These are phyloP conservation scores for Brassica hybrid DNA, from an alignment of 441 rosid genomes.

Conservation along the genomic window DNA sequence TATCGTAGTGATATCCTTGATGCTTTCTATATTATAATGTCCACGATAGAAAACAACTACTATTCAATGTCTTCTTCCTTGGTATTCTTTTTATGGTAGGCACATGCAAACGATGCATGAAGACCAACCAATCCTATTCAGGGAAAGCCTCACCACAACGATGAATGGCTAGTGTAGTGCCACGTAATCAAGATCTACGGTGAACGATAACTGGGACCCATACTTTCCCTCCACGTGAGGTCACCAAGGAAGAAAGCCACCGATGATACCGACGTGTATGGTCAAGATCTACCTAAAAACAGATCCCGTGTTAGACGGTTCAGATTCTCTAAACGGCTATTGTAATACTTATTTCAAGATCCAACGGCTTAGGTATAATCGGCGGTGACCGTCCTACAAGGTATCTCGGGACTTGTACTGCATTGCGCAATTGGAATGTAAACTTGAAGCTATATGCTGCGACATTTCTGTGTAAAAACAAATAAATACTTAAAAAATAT, in stretches of 20 bases:
- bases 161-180: conserved; percentile 31
- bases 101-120: conserved; percentile 45
- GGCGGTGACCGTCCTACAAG: conserved; percentile 90
- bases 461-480: conserved; percentile 25
- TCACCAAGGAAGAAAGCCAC: conserved; percentile 34
- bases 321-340: conserved; percentile 52
- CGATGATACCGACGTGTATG: conserved; percentile 48
- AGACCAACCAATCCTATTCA: conserved; percentile 47
- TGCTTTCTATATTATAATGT: conserved; percentile 25
- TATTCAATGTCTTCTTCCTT: conserved; percentile 15
- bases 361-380: conserved; percentile 50
- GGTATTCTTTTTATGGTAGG: conserved; percentile 28
- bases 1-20: conserved; percentile 24
- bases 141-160: conserved; percentile 26
- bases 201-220: conserved; percentile 1
- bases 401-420: conserved; percentile 41
- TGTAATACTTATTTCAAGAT: conserved; percentile 43
- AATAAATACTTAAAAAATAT: background rate
- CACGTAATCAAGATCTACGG: conserved; percentile 42
- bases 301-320: conserved; percentile 59
- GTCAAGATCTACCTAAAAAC: conserved; percentile 49
- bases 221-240: conserved; percentile 48
- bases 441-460: conserved; percentile 38
- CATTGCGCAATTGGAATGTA: conserved; percentile 50
- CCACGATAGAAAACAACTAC: conserved; percentile 27